Conservation (phyloP, 73 alveolate genomes). For the Stentor coeruleus region DNA sequence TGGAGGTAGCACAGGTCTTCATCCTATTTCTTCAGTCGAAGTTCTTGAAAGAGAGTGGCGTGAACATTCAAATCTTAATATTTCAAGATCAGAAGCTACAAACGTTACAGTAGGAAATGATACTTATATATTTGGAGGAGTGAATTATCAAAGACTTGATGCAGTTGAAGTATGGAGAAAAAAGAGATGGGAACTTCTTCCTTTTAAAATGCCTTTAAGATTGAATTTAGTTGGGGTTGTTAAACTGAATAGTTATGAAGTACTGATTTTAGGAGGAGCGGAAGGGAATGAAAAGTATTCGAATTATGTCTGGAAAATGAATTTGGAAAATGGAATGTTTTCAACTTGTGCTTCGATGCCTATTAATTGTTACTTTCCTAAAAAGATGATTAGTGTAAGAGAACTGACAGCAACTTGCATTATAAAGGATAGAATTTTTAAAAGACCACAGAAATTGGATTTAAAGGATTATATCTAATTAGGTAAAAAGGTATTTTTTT, state of each 20-base stretch:
- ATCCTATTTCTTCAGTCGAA: background rate
- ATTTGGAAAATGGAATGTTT: background rate
- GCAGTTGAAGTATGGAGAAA: background rate
- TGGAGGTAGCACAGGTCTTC: constrained; percentile 10
- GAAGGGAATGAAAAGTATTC: background rate
- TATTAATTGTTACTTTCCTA: background rate
- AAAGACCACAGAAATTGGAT: background rate
- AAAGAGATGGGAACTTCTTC: background rate
- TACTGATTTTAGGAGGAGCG: background rate
- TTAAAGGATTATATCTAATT: background rate
- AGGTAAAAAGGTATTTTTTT: too few relatives aligned
- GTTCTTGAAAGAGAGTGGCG: background rate
- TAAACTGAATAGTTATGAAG: background rate
- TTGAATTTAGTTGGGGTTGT: background rate
- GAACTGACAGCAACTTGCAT: constrained; percentile 11
- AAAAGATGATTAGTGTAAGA: background rate
- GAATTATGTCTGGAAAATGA: background rate
- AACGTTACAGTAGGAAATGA: background rate
- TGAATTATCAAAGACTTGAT: background rate
- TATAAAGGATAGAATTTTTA: background rate
- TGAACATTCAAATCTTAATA: background rate
- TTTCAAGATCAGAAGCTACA: background rate
- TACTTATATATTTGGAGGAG: background rate
- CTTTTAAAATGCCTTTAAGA: background rate
- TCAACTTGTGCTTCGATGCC: constrained; percentile 2